Percentiles rank a stretch among this genome's conserved stretches.
These are phyloP conservation scores for Xylaria intraflava DNA, from an alignment of 495 filamentous ascomycete genomes.

Conservation along the genomic window DNA sequence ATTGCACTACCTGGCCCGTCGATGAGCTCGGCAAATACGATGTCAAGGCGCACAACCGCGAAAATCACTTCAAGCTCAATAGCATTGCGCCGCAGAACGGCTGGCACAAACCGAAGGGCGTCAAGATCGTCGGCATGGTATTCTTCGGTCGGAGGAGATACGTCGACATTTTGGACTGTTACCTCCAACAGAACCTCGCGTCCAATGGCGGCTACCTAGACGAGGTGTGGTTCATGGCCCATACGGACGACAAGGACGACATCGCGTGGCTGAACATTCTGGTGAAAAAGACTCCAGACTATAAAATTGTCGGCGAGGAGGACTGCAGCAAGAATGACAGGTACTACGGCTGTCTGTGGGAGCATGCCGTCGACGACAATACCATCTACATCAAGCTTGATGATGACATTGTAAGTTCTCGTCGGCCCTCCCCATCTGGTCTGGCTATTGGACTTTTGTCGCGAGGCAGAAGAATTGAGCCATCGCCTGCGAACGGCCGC, in stretches of 20 bases:
- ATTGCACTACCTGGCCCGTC: constrained; percentile 27
- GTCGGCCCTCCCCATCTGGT: background rate
- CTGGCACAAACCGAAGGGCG: constrained; percentile 34
- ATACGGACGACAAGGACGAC: constrained; percentile 39
- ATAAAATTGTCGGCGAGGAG: constrained; percentile 20
- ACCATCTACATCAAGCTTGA: constrained; percentile 51
- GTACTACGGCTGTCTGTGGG: constrained; percentile 30
- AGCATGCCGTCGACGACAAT: constrained; percentile 29
- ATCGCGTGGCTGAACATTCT: constrained; percentile 41
- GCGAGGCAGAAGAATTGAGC: background rate
- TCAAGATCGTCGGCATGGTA: constrained; percentile 46
- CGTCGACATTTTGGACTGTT: constrained; percentile 49
- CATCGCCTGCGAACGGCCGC: background rate
- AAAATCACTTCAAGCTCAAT: constrained; percentile 18
- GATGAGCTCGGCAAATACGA: constrained; percentile 16
- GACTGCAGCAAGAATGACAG: constrained; percentile 19
- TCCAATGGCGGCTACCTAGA: constrained; percentile 49
- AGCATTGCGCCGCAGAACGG: constrained; percentile 21
- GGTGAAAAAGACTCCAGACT: constrained; percentile 15
- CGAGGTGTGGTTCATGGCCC: constrained; percentile 48
- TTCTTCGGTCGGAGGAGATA: constrained; percentile 41
- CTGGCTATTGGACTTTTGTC: background rate
- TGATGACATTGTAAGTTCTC: constrained; percentile 40
- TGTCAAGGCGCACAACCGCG: constrained; percentile 6
- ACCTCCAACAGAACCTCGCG: constrained; percentile 49